These are phyloP conservation scores for Heliosperma pusillum DNA, from an alignment of 148 eudicot species.

Conservation along the genomic window DNA sequence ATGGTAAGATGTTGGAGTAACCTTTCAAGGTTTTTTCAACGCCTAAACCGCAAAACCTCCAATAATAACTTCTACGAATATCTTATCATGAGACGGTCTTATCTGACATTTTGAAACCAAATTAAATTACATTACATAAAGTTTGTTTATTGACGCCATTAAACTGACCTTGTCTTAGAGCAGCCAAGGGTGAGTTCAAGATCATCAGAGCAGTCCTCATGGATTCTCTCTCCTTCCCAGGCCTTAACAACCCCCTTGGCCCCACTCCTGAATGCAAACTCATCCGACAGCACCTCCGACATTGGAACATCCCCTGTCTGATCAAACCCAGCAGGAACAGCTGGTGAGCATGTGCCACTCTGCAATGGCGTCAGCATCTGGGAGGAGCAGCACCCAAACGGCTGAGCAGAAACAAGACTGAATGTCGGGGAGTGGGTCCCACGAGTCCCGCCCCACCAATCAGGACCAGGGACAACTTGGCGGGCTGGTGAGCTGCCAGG, in stretches of 20 bases:
- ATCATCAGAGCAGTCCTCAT: conserved; percentile 60
- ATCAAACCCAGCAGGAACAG: conserved; percentile 47
- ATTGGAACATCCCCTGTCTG: conserved; percentile 48
- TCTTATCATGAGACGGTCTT: no score
- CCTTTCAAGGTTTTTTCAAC: no score
- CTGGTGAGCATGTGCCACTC: conserved; percentile 85
- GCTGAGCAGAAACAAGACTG: conserved; percentile 57
- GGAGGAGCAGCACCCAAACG: conserved; percentile 57
- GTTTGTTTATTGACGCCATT: not conserved
- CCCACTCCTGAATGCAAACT: conserved; percentile 63
- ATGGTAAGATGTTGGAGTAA: no score
- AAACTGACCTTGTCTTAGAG: conserved; percentile 53
- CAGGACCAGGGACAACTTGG: conserved; percentile 29
- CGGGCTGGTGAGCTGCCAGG: conserved; percentile 65
- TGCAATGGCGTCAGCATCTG: conserved; percentile 65
- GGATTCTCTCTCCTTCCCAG: conserved; percentile 85
- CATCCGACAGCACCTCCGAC: conserved; percentile 43
- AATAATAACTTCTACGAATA: no score
- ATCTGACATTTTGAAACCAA: no score
- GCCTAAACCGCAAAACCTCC: no score
- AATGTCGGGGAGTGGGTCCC: conserved; percentile 63
- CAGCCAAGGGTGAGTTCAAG: conserved; percentile 79
- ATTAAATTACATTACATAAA: no score
- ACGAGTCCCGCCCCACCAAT: conserved; percentile 44
- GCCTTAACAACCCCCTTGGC: conserved; percentile 52